Conservation (phyloP, 2,329 filamentous ascomycete species). For the Exophiala dermatitidis region DNA sequence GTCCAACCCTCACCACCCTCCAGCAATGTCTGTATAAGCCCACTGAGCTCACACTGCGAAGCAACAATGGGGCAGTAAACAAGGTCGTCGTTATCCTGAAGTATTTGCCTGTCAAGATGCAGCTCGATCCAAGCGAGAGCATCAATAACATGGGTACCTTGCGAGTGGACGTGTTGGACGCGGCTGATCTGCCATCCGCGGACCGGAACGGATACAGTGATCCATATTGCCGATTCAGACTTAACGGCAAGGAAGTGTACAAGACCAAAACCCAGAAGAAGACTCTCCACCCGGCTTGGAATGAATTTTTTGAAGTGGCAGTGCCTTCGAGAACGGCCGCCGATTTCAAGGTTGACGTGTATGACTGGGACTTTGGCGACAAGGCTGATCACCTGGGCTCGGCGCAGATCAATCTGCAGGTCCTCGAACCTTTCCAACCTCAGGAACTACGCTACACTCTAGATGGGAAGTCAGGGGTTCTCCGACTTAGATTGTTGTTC, state of each 20-base stretch:
- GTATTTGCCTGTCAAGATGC: slow-evolving; percentile 91
- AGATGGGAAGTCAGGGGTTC: slow-evolving; percentile 79
- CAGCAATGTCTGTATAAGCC: slow-evolving; percentile 90
- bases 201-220: slow-evolving; percentile 96
- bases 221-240: slow-evolving; percentile 88
- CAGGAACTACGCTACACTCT: slow-evolving; percentile 68
- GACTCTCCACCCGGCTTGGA: slow-evolving; percentile 90
- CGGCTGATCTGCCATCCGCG: slow-evolving; percentile 76
- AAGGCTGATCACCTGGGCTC: slow-evolving; percentile 85
- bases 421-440: slow-evolving; percentile 76
- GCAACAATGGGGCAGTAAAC: slow-evolving; percentile 66
- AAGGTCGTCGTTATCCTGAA: slow-evolving; percentile 87
- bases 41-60: slow-evolving; percentile 70
- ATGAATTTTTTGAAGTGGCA: slow-evolving; percentile 83
- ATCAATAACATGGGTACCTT: slow-evolving; percentile 98
- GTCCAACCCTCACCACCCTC: slow-evolving; percentile 77
- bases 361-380: slow-evolving; percentile 95
- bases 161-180: slow-evolving; percentile 87
- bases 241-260: slow-evolving; percentile 83
- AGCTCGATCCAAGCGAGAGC: slow-evolving; percentile 85
- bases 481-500: slow-evolving; percentile 82
- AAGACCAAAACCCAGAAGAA: slow-evolving; percentile 97
- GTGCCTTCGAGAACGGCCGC: slow-evolving; percentile 78
- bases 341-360: slow-evolving; percentile 75
- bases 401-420: slow-evolving; percentile 65